Conservation (phyloP, 164 flowering plant species). For the Vitis cinerea region DNA sequence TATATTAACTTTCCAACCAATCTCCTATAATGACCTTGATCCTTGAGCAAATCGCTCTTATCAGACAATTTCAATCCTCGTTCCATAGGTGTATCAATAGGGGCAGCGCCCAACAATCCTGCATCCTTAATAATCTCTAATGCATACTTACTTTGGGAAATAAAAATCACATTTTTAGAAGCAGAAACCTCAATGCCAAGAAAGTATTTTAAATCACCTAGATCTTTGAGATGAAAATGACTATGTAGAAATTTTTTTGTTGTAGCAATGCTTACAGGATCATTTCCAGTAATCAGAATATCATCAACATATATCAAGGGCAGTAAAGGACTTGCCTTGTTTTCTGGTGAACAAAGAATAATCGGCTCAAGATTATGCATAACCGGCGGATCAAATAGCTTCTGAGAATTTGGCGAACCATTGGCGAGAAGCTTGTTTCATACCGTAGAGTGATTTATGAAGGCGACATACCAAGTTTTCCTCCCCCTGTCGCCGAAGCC, state of each 20-base stretch:
- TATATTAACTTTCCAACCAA: neutral
- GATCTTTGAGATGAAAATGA: neutral
- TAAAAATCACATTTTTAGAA: neutral
- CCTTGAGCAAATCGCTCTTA: constrained; percentile 6
- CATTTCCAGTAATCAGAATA: neutral
- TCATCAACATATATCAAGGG: no score
- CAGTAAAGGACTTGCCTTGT: constrained; percentile 4
- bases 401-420: neutral
- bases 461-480: neutral
- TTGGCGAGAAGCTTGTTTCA: constrained; percentile 1
- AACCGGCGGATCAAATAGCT: neutral
- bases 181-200: neutral
- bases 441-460: neutral
- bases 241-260: neutral
- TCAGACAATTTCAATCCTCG: constrained; percentile 1
- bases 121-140: neutral
- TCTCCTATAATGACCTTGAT: constrained; percentile 2
- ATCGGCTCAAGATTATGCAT: neutral
- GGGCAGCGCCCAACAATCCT: neutral
- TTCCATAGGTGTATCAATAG: neutral
- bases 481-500: neutral
- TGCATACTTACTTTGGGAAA: constrained; percentile 3
- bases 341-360: neutral
- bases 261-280: neutral
- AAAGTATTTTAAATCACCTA: neutral